Evolutionary conservation across 2,329 filamentous ascomycete species (phyloP).

Genomic region (Cercospora zeina): DNA sequence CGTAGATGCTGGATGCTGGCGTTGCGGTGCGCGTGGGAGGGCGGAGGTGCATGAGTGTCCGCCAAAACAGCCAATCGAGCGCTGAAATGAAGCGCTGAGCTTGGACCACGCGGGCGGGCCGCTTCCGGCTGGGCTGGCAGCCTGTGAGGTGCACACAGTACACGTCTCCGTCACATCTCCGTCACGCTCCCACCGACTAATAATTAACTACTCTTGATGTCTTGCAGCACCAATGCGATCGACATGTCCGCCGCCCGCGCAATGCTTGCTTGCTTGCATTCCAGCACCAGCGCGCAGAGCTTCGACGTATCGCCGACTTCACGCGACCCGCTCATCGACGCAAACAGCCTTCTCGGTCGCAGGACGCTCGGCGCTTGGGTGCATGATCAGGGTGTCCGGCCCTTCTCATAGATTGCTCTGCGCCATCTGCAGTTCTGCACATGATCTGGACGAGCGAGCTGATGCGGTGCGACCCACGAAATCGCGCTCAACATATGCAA

Average conservation of each 20-base stretch:
- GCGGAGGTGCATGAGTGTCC: slow-evolving; percentile 20
- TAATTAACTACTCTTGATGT: too few relatives aligned
- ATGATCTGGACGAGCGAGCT: slow-evolving; percentile 3
- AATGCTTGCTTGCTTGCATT: slow-evolving; percentile 18
- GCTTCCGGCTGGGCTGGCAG: neutral
- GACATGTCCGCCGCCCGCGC: neutral
- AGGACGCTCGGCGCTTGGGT: slow-evolving; percentile 10
- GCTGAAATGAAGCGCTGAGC: slow-evolving; percentile 15
- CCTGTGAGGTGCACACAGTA: neutral
- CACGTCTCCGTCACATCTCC: slow-evolving; percentile 8
- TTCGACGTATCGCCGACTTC: slow-evolving; percentile 12
- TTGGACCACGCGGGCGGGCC: neutral
- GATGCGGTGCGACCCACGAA: neutral
- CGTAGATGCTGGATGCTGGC: slow-evolving; percentile 30
- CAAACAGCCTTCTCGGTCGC: slow-evolving; percentile 8
- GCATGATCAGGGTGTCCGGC: neutral
- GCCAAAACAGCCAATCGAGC: slow-evolving; percentile 8
- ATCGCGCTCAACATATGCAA: slow-evolving; percentile 7
- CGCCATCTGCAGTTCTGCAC: slow-evolving; percentile 5
- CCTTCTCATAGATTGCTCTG: slow-evolving; percentile 6
- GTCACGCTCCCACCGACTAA: slow-evolving; percentile 19
- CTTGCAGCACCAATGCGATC: slow-evolving; percentile 17
- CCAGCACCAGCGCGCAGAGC: slow-evolving; percentile 3
- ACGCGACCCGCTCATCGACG: slow-evolving; percentile 11
- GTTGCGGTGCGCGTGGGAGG: slow-evolving; percentile 18